Evolutionary conservation across 2,329 filamentous ascomycete species (phyloP), one percentile per base, ranked within the genome.

Genomic region (Lachnellula willkommii): DNA sequence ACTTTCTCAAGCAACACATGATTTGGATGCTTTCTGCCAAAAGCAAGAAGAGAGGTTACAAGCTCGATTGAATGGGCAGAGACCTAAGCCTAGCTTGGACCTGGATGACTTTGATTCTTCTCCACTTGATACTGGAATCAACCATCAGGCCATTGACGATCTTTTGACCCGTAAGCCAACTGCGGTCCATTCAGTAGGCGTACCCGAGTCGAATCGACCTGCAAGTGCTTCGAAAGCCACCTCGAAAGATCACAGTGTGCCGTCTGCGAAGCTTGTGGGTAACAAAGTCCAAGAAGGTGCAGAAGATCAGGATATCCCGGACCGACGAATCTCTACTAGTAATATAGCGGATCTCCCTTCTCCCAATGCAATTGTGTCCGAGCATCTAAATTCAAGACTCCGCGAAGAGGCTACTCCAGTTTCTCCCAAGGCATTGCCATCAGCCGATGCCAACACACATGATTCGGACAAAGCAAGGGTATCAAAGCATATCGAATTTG

Each of bases 101-200:
- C 20, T 53, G 12, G 63, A 58, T 40, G 59, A 59, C 15, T 43
- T 43, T 46, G 45, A 47, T 17, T 47, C 45, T 12, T 57, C 61
- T 37, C 51, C 57, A 24, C 11, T 32, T 2, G 60, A 58, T n/a
- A 57, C 24, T 45, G 57, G 52, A 4, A 62, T 65, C 28, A 53
- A 60, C 54, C 59, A 63, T 55, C 57, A 61, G 32, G 60, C 46
- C 28, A 63, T 61, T 40, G 62, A 65, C 50, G 22, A 47, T 20
- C 43, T 63, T 6, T 50, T 65, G 32, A 58, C 60, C 11, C 57
- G 56, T n/a, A 61, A 52, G 53, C 11, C 43, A 17, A 15, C 8
- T 22, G 12, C 17, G 11, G n/a, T 26, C 26, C 43, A 15, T 14
- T 14, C 45, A 26, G 5, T 22, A 15, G 45, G 22, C 17, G 45